phyloP scores from a whole-genome alignment of 495 filamentous ascomycete species.

The Rhypophila decipiens region DNA sequence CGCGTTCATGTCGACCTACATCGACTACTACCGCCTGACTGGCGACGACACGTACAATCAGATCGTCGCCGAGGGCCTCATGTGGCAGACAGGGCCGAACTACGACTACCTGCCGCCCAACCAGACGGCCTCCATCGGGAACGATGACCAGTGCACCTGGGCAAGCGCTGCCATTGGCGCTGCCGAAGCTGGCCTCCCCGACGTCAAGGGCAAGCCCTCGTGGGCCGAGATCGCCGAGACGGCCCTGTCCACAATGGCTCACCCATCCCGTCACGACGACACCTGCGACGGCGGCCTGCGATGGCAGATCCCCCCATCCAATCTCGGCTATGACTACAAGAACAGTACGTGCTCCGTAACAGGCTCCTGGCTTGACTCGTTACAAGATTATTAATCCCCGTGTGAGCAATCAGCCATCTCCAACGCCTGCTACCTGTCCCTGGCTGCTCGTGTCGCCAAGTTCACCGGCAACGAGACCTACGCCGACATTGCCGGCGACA shows the following conservation, averaged over 20 bases:
- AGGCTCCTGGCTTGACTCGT: background rate
- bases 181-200: conserved; percentile 45
- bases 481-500: conserved; percentile 62
- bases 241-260: conserved; percentile 67
- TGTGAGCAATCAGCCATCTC: conserved; percentile 28
- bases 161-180: conserved; percentile 24
- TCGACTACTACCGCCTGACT: conserved; percentile 68
- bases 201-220: conserved; percentile 51
- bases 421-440: conserved; percentile 69
- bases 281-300: conserved; percentile 65
- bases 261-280: conserved; percentile 50
- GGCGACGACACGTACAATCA: conserved; percentile 61
- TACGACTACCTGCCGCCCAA: conserved; percentile 60
- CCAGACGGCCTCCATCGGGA: conserved; percentile 65
- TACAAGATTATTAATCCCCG: background rate
- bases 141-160: conserved; percentile 85
- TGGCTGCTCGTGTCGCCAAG: conserved; percentile 66
- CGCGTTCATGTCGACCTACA: conserved; percentile 46
- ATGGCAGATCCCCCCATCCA: conserved; percentile 74
- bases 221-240: conserved; percentile 72
- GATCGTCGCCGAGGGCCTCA: conserved; percentile 50
- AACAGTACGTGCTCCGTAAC: conserved; percentile 33
- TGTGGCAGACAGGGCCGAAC: conserved; percentile 55
- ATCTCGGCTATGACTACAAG: conserved; percentile 76
- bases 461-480: conserved; percentile 78